A percentile compares a stretch with the other conserved stretches of the same genome.
These are phyloP conservation scores for Aspergillus caelatus DNA, from an alignment of 2,329 filamentous ascomycete genomes.

Conservation along the genomic window DNA sequence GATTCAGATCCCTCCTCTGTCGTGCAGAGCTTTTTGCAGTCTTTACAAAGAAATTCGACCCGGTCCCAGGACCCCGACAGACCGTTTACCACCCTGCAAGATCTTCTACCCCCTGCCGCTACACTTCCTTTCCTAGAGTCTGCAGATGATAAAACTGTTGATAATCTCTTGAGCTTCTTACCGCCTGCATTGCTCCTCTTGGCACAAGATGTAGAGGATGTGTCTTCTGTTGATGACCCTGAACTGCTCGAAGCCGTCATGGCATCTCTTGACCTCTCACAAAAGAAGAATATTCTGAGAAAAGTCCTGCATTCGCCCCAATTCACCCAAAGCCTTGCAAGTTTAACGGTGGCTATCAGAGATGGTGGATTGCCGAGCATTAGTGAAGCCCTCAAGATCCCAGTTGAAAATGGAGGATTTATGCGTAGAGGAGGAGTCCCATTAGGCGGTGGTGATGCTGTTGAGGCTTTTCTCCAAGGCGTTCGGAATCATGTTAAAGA, in stretches of 20 bases:
- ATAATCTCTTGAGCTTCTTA: slow-evolving; percentile 75
- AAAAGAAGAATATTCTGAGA: slow-evolving; percentile 80
- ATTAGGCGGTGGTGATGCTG: slow-evolving; percentile 81
- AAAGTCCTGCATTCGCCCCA: slow-evolving; percentile 87
- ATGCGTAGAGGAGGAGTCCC: slow-evolving; percentile 78
- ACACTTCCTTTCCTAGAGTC: slow-evolving; percentile 78
- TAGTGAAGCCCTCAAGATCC: slow-evolving; percentile 79
- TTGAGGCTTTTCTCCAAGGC: slow-evolving; percentile 88
- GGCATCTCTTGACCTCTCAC: slow-evolving; percentile 68
- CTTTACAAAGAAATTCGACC: slow-evolving; percentile 64
- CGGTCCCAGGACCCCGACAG: slow-evolving; percentile 58
- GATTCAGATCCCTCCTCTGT: slow-evolving; percentile 72
- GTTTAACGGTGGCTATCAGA: slow-evolving; percentile 81
- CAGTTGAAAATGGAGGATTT: slow-evolving; percentile 81
- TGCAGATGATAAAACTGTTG: slow-evolving; percentile 64
- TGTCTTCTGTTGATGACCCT: slow-evolving; percentile 65
- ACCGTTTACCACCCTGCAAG: slow-evolving; percentile 79
- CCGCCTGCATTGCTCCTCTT: slow-evolving; percentile 79
- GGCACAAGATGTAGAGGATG: slow-evolving; percentile 66
- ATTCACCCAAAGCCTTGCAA: slow-evolving; percentile 82
- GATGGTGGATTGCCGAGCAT: slow-evolving; percentile 91
- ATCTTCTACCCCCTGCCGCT: slow-evolving; percentile 76
- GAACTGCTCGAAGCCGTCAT: slow-evolving; percentile 73
- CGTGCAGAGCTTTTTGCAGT: slow-evolving; percentile 87
- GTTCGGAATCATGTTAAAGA: slow-evolving; percentile 78